These are phyloP conservation scores for Prunus yedoensis DNA, from an alignment of 331 rosid species.

Conservation along the genomic window DNA sequence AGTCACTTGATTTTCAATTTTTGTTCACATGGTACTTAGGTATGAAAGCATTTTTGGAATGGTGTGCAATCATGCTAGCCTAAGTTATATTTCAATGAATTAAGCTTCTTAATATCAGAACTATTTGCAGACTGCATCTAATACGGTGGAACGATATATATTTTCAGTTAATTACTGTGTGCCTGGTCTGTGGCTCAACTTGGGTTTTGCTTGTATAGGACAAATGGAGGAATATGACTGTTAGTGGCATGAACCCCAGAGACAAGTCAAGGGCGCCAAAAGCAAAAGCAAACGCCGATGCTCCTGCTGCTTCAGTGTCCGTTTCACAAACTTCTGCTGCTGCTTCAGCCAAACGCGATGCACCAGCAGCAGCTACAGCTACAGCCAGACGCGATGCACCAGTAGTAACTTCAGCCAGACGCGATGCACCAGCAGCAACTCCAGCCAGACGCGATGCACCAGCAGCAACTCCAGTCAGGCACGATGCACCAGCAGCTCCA, in stretches of 20 bases:
- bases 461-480: constrained; percentile 2
- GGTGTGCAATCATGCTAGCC: background rate
- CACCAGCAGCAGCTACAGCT: background rate
- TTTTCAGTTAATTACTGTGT: background rate
- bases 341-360: constrained; percentile 18
- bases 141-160: background rate
- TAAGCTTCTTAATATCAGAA: background rate
- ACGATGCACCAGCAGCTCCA: constrained; percentile 11
- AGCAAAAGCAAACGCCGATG: constrained; percentile 34
- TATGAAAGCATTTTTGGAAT: background rate
- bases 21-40: background rate
- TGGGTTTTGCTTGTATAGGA: constrained; percentile 33
- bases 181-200: background rate
- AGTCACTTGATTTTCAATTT: background rate
- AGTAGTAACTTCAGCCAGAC: background rate
- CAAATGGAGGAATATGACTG: constrained; percentile 65
- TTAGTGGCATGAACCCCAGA: constrained; percentile 44
- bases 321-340: constrained; percentile 23
- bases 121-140: background rate
- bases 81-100: background rate
- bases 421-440: background rate
- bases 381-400: constrained; percentile 6
- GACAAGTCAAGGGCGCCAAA: constrained; percentile 44
- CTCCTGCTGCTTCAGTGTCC: constrained; percentile 25
- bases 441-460: background rate